phyloP scores from a whole-genome alignment of 805 yeast genomes.

The Metschnikowia rubicola region DNA sequence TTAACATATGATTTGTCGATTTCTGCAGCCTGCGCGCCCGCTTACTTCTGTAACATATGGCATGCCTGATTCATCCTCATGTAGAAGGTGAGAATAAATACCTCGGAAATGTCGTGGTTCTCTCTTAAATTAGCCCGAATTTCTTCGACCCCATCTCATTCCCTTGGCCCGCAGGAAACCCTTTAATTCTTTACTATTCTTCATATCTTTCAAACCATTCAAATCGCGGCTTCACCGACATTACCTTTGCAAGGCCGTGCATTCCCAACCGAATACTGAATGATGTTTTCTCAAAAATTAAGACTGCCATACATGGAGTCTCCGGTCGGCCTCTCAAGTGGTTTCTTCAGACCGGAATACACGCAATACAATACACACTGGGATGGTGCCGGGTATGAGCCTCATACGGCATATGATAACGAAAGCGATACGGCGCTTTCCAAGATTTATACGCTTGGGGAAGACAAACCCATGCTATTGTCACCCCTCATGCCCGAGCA shows the following conservation, averaged over 20 bases:
- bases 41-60: conserved; percentile 8
- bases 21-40: conserved; percentile 6
- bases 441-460: conserved; percentile 3
- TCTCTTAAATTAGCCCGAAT: neutral
- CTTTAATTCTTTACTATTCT: neutral
- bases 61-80: conserved; percentile 5
- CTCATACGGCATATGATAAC: conserved; percentile 1
- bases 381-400: conserved; percentile 4
- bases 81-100: conserved; percentile 6
- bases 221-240: neutral
- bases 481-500: conserved; percentile 7
- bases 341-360: conserved; percentile 8
- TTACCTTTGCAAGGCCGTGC: no score
- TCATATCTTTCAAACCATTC: neutral
- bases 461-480: conserved; percentile 4
- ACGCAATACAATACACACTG: conserved; percentile 4
- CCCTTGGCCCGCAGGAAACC: neutral
- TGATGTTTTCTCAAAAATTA: conserved; percentile 9
- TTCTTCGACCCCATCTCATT: neutral
- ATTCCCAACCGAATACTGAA: no score
- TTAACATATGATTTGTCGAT: conserved; percentile 9
- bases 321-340: conserved; percentile 6
- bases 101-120: conserved; percentile 5
- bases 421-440: conserved; percentile 9
- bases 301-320: conserved; percentile 11